Base-by-base conservation (phyloP, 1,139 yeast genomes). In the Geotrichum aggregatum region DNA sequence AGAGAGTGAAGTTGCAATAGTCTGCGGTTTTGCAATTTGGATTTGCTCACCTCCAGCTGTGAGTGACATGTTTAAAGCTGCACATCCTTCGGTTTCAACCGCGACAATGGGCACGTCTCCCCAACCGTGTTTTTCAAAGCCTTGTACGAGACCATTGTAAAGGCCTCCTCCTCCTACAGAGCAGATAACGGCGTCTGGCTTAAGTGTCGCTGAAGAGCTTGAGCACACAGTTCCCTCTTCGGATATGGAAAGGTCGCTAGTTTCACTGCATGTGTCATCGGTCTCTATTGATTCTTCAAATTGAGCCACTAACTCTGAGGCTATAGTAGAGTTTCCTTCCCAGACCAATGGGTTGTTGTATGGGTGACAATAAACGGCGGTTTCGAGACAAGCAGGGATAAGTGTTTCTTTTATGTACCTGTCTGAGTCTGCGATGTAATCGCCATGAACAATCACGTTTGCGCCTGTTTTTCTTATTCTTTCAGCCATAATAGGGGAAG, bases 121-220 rank as follows among this genome's bases (percentile, higher is more conserved):
- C 59, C 79, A 62, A 1, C 69, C 66, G 56, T 76, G 68, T 41
- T 71, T 69, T 36, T 71, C 65, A 52, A 84, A 66, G 0, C 89
- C 91, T 54, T 73, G 71, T 35, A 81, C 78, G 3, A 84, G 66
- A 0, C 92, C 91, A 62, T 77, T 77, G 68, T 77, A 82, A 47
- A 84, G 71, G 1, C 91, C 91, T 13, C 89, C 91, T 1, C 91
- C 92, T 10, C 91, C 92, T 44, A 82, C 80, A 35, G 87, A 80
- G 65, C 88, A 83, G 1, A 83, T 78, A 39, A 84, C 71, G 0
- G 83, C 87, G 59, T 77, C 80, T 8, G 84, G 72, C 7, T 16
- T 19, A 10, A 14, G 7, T 1, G 38, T 22, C 10, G 30, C 14
- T 5, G n/a, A 13, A 33, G 5, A 6, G 13, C 16, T 14, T 3